Conservation (phyloP, 768 basidiomycete genomes). For the Pleurotus citrinopileatus region DNA sequence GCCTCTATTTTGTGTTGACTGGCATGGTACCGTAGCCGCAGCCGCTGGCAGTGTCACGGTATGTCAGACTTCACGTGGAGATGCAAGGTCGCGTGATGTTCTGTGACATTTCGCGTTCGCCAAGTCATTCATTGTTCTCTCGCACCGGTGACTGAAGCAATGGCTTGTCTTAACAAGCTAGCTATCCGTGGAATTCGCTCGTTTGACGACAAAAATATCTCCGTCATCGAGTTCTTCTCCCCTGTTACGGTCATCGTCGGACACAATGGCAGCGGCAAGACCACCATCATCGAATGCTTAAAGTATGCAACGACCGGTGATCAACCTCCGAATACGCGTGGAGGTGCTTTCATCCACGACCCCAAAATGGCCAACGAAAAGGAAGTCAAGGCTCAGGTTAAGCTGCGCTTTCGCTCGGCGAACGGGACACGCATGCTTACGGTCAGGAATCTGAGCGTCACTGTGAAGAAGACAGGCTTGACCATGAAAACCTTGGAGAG, state of each 20-base stretch:
- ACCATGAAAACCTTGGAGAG: slow-evolving; percentile 98
- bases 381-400: slow-evolving; percentile 98
- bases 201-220: slow-evolving; percentile 93
- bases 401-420: slow-evolving; percentile 87
- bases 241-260: slow-evolving; percentile 99
- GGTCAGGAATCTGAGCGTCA: slow-evolving; percentile 87
- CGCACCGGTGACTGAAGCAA: slow-evolving; percentile 27
- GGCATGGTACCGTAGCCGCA: too few species aligned
- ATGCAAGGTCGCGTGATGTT: too few species aligned
- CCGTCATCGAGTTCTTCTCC: slow-evolving; percentile 94
- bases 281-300: slow-evolving; percentile 98
- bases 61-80: too few species aligned
- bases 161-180: slow-evolving; percentile 89
- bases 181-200: slow-evolving; percentile 93
- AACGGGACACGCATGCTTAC: slow-evolving; percentile 90
- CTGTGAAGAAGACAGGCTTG: slow-evolving; percentile 88
- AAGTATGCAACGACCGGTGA: slow-evolving; percentile 99
- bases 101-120: background rate
- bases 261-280: slow-evolving; percentile 98
- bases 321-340: slow-evolving; percentile 94
- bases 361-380: slow-evolving; percentile 99
- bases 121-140: background rate
- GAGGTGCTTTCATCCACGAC: slow-evolving; percentile 98
- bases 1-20: too few species aligned
- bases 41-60: too few species aligned